A percentile compares a stretch with the other conserved stretches of the same genome.
Conservation (phyloP, 768 basidiomycete species). For the Hypholoma fasciculare region DNA sequence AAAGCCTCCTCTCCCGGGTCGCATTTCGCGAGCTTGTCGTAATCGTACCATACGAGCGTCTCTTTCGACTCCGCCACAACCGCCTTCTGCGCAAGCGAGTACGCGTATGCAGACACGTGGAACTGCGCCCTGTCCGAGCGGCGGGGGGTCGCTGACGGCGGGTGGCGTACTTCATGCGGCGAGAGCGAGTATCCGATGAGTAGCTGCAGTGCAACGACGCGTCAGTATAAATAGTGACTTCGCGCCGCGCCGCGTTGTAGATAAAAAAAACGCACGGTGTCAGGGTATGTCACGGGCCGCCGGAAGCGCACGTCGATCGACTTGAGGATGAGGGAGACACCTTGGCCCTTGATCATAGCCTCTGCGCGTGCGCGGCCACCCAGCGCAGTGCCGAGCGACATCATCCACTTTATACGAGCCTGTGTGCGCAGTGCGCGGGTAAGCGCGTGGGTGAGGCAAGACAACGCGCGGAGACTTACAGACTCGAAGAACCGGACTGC, state of each 20-base stretch:
- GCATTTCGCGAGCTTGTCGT: too few species aligned
- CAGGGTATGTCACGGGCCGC: constrained; percentile 74
- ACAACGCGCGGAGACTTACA: constrained; percentile 30
- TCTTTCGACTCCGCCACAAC: too few species aligned
- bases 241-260: too few species aligned
- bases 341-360: constrained; percentile 61
- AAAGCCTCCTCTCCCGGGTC: too few species aligned
- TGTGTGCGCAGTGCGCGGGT: constrained; percentile 19
- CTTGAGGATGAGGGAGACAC: constrained; percentile 75
- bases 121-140: constrained; percentile 40
- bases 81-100: constrained; percentile 61
- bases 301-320: constrained; percentile 66
- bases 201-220: constrained; percentile 37
- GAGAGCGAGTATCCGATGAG: constrained; percentile 61
- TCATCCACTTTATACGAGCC: constrained; percentile 73
- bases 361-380: constrained; percentile 57
- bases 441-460: too few species aligned
- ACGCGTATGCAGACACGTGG: constrained; percentile 52
- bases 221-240: neutral
- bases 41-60: too few species aligned
- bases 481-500: constrained; percentile 73
- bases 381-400: constrained; percentile 52
- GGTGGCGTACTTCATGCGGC: constrained; percentile 23
- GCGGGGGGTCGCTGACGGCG: too few species aligned
- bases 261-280: constrained; percentile 51